A percentile compares a stretch with the other conserved stretches of the same genome.
phyloP scores from a whole-genome alignment of 2,329 filamentous ascomycete genomes.

The Elsinoe fawcettii region DNA sequence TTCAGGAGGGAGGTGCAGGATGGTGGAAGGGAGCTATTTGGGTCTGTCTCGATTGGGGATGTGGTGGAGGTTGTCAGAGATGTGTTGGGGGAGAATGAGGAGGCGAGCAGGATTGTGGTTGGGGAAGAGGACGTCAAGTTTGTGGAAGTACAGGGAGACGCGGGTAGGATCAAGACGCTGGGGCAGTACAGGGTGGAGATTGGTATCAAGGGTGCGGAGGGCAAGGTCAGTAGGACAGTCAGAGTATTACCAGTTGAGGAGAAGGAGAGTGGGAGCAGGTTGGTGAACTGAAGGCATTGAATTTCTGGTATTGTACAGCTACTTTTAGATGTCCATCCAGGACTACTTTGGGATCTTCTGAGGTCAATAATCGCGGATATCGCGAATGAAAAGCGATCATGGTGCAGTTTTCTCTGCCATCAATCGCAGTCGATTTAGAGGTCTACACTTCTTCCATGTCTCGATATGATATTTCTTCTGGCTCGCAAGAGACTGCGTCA shows the following conservation, averaged over 20 bases:
- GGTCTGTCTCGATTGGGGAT: conserved; percentile 48
- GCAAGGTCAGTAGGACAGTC: conserved; percentile 35
- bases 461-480: not conserved
- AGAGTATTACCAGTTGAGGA: conserved; percentile 25
- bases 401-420: not conserved
- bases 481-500: not conserved
- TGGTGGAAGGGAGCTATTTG: conserved; percentile 40
- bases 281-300: not conserved
- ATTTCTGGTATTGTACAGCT: conserved; percentile 11
- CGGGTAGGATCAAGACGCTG: conserved; percentile 44
- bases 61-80: conserved; percentile 42
- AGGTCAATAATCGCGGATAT: not conserved
- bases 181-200: conserved; percentile 48
- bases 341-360: not conserved
- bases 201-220: conserved; percentile 40
- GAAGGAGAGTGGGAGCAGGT: not conserved
- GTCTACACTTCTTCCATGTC: too few species aligned
- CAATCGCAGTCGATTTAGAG: too few species aligned
- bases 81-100: conserved; percentile 43
- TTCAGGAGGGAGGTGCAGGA: conserved; percentile 39
- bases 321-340: not conserved
- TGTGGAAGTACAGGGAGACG: conserved; percentile 34
- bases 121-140: conserved; percentile 46
- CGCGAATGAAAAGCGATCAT: not conserved
- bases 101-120: conserved; percentile 44